phyloP scores from a whole-genome alignment of 2,329 filamentous ascomycete species.

The Hymenoscyphus fructigenus region DNA sequence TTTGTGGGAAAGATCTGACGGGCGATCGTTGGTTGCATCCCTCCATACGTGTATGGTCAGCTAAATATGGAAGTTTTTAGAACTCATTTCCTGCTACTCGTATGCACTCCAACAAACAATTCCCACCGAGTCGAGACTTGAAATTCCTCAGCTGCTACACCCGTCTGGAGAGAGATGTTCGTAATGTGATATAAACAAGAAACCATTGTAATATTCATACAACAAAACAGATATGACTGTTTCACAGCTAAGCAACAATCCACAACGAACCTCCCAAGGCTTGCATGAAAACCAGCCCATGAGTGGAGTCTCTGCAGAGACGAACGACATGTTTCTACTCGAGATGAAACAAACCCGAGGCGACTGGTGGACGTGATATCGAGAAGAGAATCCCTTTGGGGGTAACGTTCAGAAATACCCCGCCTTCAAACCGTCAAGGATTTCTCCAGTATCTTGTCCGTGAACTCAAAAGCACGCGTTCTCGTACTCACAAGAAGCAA shows the following conservation, averaged over 20 bases:
- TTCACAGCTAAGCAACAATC: too few relatives aligned
- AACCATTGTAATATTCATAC: too few relatives aligned
- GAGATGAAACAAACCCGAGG: not conserved
- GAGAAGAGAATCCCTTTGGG: too few relatives aligned
- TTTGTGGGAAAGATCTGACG: not conserved
- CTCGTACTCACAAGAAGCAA: not conserved
- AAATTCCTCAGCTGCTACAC: too few relatives aligned
- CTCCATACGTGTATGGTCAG: not conserved
- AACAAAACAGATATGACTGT: too few relatives aligned
- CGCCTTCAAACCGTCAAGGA: not conserved
- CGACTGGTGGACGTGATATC: not conserved
- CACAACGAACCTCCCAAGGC: not conserved
- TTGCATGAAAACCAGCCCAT: not conserved
- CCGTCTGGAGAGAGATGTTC: too few relatives aligned
- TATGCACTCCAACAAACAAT: too few relatives aligned
- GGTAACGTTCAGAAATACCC: not conserved
- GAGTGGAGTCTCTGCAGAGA: not conserved
- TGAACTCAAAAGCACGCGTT: not conserved
- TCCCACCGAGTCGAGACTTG: too few relatives aligned
- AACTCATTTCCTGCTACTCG: not conserved
- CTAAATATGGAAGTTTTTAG: not conserved
- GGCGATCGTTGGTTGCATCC: not conserved
- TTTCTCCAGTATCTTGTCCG: not conserved
- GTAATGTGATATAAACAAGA: too few relatives aligned
- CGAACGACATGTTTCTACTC: not conserved